These are phyloP conservation scores for Chimonanthus salicifolius DNA, from an alignment of 164 flowering plant genomes.

Conservation along the genomic window DNA sequence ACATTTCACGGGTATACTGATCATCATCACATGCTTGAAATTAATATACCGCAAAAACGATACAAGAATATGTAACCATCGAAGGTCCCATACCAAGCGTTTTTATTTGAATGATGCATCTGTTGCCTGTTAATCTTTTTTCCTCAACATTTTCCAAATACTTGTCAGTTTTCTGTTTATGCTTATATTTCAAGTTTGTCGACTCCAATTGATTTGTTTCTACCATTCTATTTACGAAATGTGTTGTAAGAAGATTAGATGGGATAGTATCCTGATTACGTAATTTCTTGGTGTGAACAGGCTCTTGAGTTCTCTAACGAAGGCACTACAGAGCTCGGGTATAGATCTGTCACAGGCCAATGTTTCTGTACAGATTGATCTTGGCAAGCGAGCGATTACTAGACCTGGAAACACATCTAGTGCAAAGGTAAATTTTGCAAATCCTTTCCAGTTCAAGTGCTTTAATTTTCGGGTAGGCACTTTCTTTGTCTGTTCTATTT, in stretches of 20 bases:
- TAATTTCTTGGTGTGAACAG: constrained; percentile 31
- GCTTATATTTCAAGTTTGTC: not conserved
- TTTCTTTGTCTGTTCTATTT: too few species aligned
- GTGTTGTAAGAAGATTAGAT: not conserved
- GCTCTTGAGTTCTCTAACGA: constrained; percentile 68
- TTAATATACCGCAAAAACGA: too few species aligned
- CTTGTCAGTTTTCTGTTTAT: too few species aligned
- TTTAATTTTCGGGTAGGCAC: too few species aligned
- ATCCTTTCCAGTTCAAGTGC: not conserved
- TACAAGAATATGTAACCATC: not conserved
- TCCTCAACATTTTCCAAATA: not conserved
- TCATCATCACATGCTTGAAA: too few species aligned
- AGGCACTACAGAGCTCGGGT: constrained; percentile 80
- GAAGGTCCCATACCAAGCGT: not conserved
- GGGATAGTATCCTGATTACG: not conserved
- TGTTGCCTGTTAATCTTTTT: not conserved
- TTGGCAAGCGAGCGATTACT: constrained; percentile 56
- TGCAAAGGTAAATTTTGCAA: constrained; percentile 34
- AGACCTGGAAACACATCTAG: constrained; percentile 26
- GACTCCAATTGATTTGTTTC: not conserved
- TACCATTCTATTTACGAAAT: not conserved
- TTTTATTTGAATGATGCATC: not conserved
- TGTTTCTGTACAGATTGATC: constrained; percentile 86
- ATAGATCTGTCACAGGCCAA: constrained; percentile 84
- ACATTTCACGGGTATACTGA: too few species aligned